phyloP scores from a whole-genome alignment of 192 early-diverging fungal genomes.

The Podila verticillata region DNA sequence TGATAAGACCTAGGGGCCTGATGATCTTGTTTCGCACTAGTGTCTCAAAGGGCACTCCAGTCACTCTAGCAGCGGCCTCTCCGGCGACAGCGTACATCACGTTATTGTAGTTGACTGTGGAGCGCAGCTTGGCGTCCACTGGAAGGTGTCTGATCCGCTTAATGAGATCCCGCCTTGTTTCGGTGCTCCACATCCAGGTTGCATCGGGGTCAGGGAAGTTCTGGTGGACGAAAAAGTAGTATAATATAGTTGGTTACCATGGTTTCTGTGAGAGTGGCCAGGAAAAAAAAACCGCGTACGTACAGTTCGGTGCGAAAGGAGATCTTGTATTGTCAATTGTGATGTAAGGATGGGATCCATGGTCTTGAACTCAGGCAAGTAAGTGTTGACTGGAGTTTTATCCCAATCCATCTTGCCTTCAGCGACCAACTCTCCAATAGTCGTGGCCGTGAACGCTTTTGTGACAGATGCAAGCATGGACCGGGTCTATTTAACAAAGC shows the following conservation, averaged over 20 bases:
- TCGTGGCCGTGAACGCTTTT: conserved; percentile 16
- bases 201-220: no score
- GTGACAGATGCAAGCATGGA: conserved; percentile 7
- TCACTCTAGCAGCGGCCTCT: conserved; percentile 16
- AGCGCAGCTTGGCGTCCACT: not conserved
- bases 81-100: conserved; percentile 20
- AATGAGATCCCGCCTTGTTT: conserved; percentile 7
- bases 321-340: no score
- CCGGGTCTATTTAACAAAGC: no score
- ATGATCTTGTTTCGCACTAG: conserved; percentile 19
- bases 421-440: conserved; percentile 3
- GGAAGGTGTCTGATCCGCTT: conserved; percentile 13
- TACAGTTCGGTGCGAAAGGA: no score
- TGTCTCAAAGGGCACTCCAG: conserved; percentile 1
- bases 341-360: no score
- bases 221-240: no score
- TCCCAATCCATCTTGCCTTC: conserved; percentile 20
- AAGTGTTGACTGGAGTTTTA: not conserved
- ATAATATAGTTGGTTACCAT: no score
- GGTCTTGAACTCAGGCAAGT: no score
- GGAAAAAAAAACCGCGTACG: no score
- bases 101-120: conserved; percentile 4
- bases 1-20: conserved; percentile 4
- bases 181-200: no score
- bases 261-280: no score